These are phyloP conservation scores for Penicillium dipodomyicola DNA, from an alignment of 495 filamentous ascomycete species.

Conservation along the genomic window DNA sequence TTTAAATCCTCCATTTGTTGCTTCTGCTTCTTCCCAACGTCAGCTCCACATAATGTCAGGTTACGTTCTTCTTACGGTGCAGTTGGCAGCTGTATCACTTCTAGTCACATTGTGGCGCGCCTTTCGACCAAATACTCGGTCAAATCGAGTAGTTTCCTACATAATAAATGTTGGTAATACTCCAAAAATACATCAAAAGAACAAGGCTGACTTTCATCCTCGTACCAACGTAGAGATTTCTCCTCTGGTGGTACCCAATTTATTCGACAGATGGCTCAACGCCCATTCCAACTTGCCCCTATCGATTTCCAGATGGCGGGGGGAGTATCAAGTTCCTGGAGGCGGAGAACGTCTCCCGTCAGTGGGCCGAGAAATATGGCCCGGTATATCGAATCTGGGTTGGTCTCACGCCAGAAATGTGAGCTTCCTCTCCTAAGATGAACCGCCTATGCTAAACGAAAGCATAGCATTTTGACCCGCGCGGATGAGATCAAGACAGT, in stretches of 20 bases:
- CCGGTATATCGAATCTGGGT: conserved; percentile 10
- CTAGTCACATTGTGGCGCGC: background rate
- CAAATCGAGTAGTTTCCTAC: background rate
- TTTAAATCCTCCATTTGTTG: background rate
- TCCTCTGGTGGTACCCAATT: conserved; percentile 1
- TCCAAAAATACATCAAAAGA: background rate
- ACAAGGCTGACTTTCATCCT: background rate
- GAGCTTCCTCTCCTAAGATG: background rate
- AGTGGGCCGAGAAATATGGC: conserved; percentile 14
- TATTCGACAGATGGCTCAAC: background rate
- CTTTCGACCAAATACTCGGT: background rate
- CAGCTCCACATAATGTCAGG: background rate
- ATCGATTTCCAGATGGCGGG: background rate
- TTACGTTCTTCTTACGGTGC: background rate
- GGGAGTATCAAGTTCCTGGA: conserved; percentile 13
- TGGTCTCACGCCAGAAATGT: conserved; percentile 1
- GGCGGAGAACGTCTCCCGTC: conserved; percentile 62
- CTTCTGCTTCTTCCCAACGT: background rate
- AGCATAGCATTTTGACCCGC: background rate
- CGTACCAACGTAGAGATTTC: background rate
- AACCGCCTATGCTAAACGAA: background rate
- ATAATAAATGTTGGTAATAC: background rate
- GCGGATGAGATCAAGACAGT: conserved; percentile 2
- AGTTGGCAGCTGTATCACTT: background rate
- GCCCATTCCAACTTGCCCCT: conserved; percentile 40